A percentile compares a stretch with the other conserved stretches of the same genome.
These are phyloP conservation scores for Lophium mytilinum DNA, from an alignment of 495 filamentous ascomycete species.

Conservation along the genomic window DNA sequence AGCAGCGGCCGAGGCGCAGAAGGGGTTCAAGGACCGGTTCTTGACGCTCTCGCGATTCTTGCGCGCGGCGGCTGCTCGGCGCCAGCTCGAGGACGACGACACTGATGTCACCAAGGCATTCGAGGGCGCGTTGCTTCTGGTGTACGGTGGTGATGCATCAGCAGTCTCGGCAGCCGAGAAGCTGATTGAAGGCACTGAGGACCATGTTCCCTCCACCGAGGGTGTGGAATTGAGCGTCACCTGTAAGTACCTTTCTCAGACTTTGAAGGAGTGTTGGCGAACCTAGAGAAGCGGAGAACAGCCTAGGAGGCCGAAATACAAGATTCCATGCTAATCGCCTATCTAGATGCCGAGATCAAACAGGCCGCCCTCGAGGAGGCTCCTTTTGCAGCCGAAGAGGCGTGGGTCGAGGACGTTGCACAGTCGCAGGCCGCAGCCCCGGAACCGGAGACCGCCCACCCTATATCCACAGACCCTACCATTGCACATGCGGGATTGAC, in stretches of 20 bases:
- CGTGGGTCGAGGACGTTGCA: constrained; percentile 41
- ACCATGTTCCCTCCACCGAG: constrained; percentile 57
- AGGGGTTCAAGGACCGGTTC: constrained; percentile 42
- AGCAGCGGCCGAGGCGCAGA: constrained; percentile 50
- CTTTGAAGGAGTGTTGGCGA: constrained; percentile 16
- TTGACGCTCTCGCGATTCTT: constrained; percentile 39
- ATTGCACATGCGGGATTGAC: constrained; percentile 67
- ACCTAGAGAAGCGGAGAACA: background rate
- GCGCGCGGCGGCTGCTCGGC: constrained; percentile 47
- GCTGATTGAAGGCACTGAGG: constrained; percentile 71
- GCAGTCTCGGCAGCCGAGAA: constrained; percentile 79
- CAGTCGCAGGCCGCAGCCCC: constrained; percentile 40
- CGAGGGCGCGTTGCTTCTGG: constrained; percentile 77
- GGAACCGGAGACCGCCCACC: constrained; percentile 20
- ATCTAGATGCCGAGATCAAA: constrained; percentile 62
- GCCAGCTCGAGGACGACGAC: constrained; percentile 54
- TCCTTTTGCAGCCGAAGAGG: constrained; percentile 37
- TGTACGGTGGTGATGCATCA: constrained; percentile 77
- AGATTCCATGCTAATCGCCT: background rate
- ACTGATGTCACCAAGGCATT: constrained; percentile 74
- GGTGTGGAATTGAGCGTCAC: constrained; percentile 58
- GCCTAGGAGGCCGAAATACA: too few relatives aligned
- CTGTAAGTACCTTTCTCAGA: constrained; percentile 50
- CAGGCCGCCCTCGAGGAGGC: constrained; percentile 45
- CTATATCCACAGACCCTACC: constrained; percentile 61